Evolutionary conservation across 1,139 yeast genomes (phyloP).

Genomic region (Magnusiomyces ingens): DNA sequence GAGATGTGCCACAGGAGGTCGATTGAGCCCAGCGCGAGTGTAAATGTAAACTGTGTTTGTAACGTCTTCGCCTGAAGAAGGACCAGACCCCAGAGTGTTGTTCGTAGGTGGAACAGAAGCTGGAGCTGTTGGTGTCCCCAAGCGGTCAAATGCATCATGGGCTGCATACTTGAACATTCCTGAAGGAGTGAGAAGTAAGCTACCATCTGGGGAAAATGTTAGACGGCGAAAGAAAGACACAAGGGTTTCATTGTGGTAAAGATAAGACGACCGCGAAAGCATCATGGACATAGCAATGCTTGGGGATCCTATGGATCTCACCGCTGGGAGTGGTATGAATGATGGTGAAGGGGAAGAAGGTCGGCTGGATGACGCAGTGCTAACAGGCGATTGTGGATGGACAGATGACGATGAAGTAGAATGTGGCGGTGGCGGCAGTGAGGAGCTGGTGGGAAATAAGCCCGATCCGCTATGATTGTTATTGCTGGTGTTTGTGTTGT

Average conservation of each 20-base stretch:
- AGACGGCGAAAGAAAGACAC: constrained; percentile 86
- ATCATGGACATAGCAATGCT: not conserved
- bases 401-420: no score
- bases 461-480: no score
- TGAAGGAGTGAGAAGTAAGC: constrained; percentile 70
- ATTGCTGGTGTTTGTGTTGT: no score
- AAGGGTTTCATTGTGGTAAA: constrained; percentile 79
- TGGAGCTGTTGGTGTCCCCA: constrained; percentile 9
- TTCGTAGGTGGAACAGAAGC: constrained; percentile 16
- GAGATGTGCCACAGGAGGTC: constrained; percentile 66
- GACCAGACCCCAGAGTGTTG: constrained; percentile 11
- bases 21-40: constrained; percentile 59
- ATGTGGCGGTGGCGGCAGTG: no score
- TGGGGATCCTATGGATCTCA: constrained; percentile 34
- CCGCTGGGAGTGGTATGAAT: constrained; percentile 38
- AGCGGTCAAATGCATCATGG: not conserved
- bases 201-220: constrained; percentile 85
- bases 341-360: constrained; percentile 25
- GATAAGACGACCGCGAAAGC: constrained; percentile 21
- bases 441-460: no score
- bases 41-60: constrained; percentile 71
- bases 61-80: constrained; percentile 30
- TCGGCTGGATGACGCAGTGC: constrained; percentile 20
- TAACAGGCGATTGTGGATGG: not conserved
- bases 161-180: constrained; percentile 49